Percentiles rank a stretch among this genome's conserved stretches.
phyloP scores from a whole-genome alignment of 1,284 basidiomycete species.

The Leccinum glutinopallens region DNA sequence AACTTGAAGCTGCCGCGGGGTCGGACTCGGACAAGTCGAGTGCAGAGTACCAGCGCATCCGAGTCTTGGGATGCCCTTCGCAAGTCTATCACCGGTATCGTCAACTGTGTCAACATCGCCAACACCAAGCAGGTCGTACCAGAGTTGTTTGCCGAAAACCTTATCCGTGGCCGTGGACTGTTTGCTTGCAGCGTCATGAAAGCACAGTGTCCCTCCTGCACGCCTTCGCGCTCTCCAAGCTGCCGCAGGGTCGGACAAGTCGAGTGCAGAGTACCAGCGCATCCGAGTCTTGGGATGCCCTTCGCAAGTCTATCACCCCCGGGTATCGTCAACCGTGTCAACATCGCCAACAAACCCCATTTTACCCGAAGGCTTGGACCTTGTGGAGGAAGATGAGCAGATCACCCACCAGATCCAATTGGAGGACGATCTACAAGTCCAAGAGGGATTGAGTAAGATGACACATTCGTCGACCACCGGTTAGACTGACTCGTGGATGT shows the following conservation, averaged over 20 bases:
- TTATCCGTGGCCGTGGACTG: conserved; percentile 87
- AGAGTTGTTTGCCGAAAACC: conserved; percentile 90
- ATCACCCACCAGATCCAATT: conserved; percentile 93
- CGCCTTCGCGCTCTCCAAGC: conserved; percentile 91
- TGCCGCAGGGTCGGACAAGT: conserved; percentile 83
- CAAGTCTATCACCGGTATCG: conserved; percentile 98
- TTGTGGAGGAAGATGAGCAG: conserved; percentile 97
- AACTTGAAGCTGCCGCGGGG: conserved; percentile 83
- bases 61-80: conserved; percentile 98
- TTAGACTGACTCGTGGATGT: conserved; percentile 17
- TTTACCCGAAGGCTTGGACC: conserved; percentile 89
- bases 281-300: conserved; percentile 97
- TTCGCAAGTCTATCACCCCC: conserved; percentile 97
- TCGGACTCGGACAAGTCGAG: conserved; percentile 88
- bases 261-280: conserved; percentile 93
- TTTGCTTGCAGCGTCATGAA: conserved; percentile 97
- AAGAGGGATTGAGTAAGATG: conserved; percentile 88
- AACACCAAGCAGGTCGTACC: conserved; percentile 98
- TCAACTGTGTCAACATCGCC: conserved; percentile 95
- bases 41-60: conserved; percentile 92
- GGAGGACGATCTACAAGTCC: conserved; percentile 91
- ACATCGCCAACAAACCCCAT: conserved; percentile 95
- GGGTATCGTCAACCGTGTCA: conserved; percentile 99
- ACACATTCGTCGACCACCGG: not conserved
- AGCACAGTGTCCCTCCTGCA: conserved; percentile 96